Conservation (phyloP, 495 filamentous ascomycete species). For the Penicillium daleae region DNA sequence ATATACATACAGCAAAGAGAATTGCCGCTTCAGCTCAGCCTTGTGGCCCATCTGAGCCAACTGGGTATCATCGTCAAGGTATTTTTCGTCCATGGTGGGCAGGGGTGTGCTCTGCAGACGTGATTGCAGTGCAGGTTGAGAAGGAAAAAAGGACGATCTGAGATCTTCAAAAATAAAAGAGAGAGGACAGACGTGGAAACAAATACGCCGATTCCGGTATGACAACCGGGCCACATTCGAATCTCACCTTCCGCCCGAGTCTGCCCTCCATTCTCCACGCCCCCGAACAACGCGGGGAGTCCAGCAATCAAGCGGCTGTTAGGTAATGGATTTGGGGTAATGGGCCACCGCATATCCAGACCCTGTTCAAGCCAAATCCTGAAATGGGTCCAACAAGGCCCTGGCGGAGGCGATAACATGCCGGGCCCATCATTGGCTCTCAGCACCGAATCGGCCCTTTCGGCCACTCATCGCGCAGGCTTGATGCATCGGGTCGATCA, state of each 20-base stretch:
- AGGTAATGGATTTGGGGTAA: constrained; percentile 38
- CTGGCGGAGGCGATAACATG: constrained; percentile 20
- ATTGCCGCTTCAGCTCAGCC: constrained; percentile 64
- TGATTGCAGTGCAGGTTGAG: background rate
- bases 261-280: background rate
- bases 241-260: constrained; percentile 16
- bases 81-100: constrained; percentile 31
- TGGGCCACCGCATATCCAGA: background rate
- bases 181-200: constrained; percentile 13
- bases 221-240: constrained; percentile 18
- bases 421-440: constrained; percentile 16
- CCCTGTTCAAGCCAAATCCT: background rate
- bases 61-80: constrained; percentile 50
- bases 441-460: constrained; percentile 23
- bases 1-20: constrained; percentile 46
- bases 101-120: constrained; percentile 4
- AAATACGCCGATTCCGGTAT: constrained; percentile 9
- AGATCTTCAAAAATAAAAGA: background rate
- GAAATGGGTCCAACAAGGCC: background rate
- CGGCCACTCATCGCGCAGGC: constrained; percentile 18
- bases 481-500: constrained; percentile 9
- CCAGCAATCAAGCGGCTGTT: constrained; percentile 13
- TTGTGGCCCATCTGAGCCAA: constrained; percentile 69
- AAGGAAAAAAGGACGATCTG: constrained; percentile 1
- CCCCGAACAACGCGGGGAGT: constrained; percentile 20